Evolutionary conservation across 2,329 filamentous ascomycete genomes (phyloP).

Genomic region (Xylariales sp.): DNA sequence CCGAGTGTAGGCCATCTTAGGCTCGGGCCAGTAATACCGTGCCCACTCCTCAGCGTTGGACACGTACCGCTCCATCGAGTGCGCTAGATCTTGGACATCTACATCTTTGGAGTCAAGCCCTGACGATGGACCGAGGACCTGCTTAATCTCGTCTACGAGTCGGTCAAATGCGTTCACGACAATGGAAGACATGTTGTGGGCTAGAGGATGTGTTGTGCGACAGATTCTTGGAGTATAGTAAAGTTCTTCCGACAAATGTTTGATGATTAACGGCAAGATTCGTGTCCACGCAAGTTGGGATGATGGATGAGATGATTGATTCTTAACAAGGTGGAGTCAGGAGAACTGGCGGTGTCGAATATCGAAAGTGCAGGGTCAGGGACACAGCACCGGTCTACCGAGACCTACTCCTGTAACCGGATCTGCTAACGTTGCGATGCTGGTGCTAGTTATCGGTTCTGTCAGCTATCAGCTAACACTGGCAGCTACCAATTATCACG

Average conservation of each 20-base stretch:
- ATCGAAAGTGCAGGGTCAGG: constrained; percentile 20
- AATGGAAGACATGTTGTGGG: constrained; percentile 19
- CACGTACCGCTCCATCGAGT: constrained; percentile 79
- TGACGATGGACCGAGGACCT: constrained; percentile 80
- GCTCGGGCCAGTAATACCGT: constrained; percentile 79
- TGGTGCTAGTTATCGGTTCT: constrained; percentile 9
- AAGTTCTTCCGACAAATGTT: constrained; percentile 21
- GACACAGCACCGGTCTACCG: constrained; percentile 12
- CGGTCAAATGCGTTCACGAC: constrained; percentile 68
- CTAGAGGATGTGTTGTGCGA: constrained; percentile 16
- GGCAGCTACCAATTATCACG: background rate
- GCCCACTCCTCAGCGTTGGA: constrained; percentile 78
- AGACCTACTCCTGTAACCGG: constrained; percentile 4
- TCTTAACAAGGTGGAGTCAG: constrained; percentile 23
- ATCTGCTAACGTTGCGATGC: constrained; percentile 10
- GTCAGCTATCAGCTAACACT: constrained; percentile 2
- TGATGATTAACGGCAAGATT: constrained; percentile 18
- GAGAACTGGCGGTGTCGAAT: constrained; percentile 41
- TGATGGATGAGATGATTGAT: background rate
- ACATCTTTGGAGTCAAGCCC: constrained; percentile 86
- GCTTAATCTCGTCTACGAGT: constrained; percentile 79
- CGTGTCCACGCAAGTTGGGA: constrained; percentile 3
- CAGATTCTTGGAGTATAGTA: constrained; percentile 18
- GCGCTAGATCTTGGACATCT: constrained; percentile 76
- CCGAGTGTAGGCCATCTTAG: constrained; percentile 79